phyloP scores from a whole-genome alignment of 1,284 basidiomycete genomes.

The Moesziomyces sp. region DNA sequence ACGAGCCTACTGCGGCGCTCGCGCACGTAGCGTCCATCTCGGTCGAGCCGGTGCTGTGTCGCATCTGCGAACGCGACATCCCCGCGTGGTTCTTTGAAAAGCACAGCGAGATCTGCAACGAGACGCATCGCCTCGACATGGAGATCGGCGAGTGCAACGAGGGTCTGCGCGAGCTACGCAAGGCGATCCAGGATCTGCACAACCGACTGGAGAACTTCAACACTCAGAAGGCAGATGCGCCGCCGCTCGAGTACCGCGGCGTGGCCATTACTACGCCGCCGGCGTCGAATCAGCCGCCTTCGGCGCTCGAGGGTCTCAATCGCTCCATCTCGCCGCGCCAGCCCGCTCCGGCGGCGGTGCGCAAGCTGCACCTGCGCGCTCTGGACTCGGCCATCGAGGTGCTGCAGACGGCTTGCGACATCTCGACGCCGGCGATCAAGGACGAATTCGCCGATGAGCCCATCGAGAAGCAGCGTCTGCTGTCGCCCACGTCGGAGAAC shows the following conservation, averaged over 20 bases:
- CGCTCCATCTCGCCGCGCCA: constrained; percentile 55
- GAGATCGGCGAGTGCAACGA: constrained; percentile 95
- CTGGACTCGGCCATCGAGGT: constrained; percentile 87
- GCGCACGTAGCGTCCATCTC: constrained; percentile 58
- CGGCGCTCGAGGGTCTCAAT: constrained; percentile 61
- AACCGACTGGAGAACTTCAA: constrained; percentile 47
- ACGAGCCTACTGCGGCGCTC: constrained; percentile 34
- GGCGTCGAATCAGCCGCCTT: constrained; percentile 65
- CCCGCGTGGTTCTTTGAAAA: constrained; percentile 99
- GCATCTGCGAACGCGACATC: constrained; percentile 96
- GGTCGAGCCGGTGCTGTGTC: constrained; percentile 87
- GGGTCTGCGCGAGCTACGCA: constrained; percentile 83
- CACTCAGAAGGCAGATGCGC: constrained; percentile 14
- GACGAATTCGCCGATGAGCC: constrained; percentile 81
- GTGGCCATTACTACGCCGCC: constrained; percentile 72
- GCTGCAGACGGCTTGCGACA: constrained; percentile 80
- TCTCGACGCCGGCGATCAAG: constrained; percentile 87
- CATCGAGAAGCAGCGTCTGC: constrained; percentile 88
- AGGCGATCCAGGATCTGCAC: constrained; percentile 71
- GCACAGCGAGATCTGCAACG: constrained; percentile 98
- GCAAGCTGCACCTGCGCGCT: constrained; percentile 72
- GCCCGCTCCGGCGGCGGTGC: constrained; percentile 47
- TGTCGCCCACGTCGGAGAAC: constrained; percentile 72
- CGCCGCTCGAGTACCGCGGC: constrained; percentile 82
- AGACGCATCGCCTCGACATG: constrained; percentile 94